These are phyloP conservation scores for Fusarium pininemorale DNA, from an alignment of 2,329 filamentous ascomycete species.

Conservation along the genomic window DNA sequence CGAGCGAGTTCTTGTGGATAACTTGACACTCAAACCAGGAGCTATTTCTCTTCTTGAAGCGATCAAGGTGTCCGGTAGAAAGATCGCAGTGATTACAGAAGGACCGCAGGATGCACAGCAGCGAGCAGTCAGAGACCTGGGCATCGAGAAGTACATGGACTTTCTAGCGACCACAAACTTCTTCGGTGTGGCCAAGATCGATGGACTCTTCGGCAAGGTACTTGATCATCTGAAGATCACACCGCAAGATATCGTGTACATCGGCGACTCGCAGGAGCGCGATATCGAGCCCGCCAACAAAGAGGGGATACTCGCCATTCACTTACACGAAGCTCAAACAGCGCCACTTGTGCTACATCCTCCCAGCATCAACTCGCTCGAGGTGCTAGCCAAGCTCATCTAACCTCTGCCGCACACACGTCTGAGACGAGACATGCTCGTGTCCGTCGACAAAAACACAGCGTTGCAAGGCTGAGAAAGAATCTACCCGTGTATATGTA, in stretches of 20 bases:
- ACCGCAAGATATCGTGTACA: slow-evolving; percentile 41
- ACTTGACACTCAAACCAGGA: slow-evolving; percentile 50
- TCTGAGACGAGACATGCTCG: slow-evolving; percentile 1
- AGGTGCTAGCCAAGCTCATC: slow-evolving; percentile 9
- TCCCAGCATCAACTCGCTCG: slow-evolving; percentile 25
- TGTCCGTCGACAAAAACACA: neutral
- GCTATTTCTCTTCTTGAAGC: slow-evolving; percentile 47
- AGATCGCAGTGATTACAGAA: slow-evolving; percentile 56
- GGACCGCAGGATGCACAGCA: slow-evolving; percentile 58
- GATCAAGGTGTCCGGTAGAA: slow-evolving; percentile 49
- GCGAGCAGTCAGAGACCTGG: slow-evolving; percentile 47
- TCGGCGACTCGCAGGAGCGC: slow-evolving; percentile 44
- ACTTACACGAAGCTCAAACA: slow-evolving; percentile 31
- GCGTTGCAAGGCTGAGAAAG: slow-evolving; percentile 11
- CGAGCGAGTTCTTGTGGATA: slow-evolving; percentile 41
- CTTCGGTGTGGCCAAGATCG: slow-evolving; percentile 42
- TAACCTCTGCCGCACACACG: neutral
- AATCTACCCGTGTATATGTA: neutral
- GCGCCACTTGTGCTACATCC: slow-evolving; percentile 5
- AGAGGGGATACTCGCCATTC: slow-evolving; percentile 43
- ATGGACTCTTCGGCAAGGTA: slow-evolving; percentile 42
- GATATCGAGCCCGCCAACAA: slow-evolving; percentile 43
- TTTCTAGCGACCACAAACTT: slow-evolving; percentile 46
- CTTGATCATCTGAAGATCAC: slow-evolving; percentile 39
- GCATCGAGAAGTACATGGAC: slow-evolving; percentile 41